Evolutionary conservation across 1,284 basidiomycete genomes (phyloP).

Genomic region (Flammula alnicola): DNA sequence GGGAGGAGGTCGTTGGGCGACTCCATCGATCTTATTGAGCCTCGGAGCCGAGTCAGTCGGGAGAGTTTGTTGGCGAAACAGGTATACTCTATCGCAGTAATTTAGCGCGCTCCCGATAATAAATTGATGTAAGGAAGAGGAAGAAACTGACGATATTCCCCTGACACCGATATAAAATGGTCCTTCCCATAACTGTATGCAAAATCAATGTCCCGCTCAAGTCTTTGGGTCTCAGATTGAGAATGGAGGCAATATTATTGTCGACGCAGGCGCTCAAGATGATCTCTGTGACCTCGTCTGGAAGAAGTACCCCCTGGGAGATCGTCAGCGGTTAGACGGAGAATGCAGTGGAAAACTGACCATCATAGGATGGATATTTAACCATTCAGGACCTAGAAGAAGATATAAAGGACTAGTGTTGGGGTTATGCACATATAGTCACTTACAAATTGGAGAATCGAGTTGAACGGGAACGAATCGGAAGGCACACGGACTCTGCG

Average conservation of each 20-base stretch:
- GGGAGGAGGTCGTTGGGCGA: slow-evolving; percentile 50
- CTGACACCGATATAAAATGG: slow-evolving; percentile 66
- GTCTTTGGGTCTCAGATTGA: slow-evolving; percentile 53
- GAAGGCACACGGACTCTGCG: slow-evolving; percentile 66
- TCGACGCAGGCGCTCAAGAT: slow-evolving; percentile 55
- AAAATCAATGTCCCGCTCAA: slow-evolving; percentile 66
- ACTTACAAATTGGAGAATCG: slow-evolving; percentile 54
- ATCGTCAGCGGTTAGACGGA: neutral
- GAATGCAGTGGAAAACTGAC: slow-evolving; percentile 39
- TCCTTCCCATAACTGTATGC: slow-evolving; percentile 71
- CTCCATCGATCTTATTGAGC: slow-evolving; percentile 55
- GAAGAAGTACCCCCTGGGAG: slow-evolving; percentile 64
- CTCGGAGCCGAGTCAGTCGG: slow-evolving; percentile 59
- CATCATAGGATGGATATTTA: slow-evolving; percentile 55
- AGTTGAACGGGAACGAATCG: slow-evolving; percentile 59
- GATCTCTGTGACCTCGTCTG: slow-evolving; percentile 52
- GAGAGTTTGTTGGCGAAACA: slow-evolving; percentile 70
- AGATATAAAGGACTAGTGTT: neutral
- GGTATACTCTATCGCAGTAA: slow-evolving; percentile 55
- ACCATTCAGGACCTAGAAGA: slow-evolving; percentile 64
- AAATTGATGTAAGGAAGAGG: slow-evolving; percentile 1
- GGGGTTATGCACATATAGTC: neutral
- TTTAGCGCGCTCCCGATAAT: slow-evolving; percentile 5
- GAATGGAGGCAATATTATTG: slow-evolving; percentile 46
- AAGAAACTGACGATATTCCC: slow-evolving; percentile 61